Conservation (phyloP, 768 basidiomycete genomes). For the Rhodosporidiobolus odoratus region DNA sequence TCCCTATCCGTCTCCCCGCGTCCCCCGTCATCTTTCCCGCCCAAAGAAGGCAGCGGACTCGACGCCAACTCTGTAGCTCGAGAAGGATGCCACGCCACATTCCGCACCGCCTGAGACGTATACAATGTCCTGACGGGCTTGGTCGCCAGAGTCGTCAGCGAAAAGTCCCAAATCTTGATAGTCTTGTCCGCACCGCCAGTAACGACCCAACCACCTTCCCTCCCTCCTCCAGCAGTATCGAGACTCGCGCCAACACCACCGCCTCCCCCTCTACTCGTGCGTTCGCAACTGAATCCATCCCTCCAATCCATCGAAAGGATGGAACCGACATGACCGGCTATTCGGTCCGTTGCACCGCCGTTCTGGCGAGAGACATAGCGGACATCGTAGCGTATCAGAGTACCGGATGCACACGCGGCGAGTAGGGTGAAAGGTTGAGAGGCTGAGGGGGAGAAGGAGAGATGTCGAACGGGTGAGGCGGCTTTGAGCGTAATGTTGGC, state of each 20-base stretch:
- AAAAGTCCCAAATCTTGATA: slow-evolving; percentile 40
- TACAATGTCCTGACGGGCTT: slow-evolving; percentile 35
- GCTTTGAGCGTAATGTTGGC: slow-evolving; percentile 31
- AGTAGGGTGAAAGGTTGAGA: slow-evolving; percentile 34
- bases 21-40: slow-evolving; percentile 1
- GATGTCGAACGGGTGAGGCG: slow-evolving; percentile 34
- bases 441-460: slow-evolving; percentile 37
- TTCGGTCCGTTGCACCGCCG: slow-evolving; percentile 34
- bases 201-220: slow-evolving; percentile 39
- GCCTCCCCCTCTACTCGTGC: neutral
- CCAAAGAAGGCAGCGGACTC: slow-evolving; percentile 15
- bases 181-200: slow-evolving; percentile 39
- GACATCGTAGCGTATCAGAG: slow-evolving; percentile 37
- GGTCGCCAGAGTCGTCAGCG: slow-evolving; percentile 20
- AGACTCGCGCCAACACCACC: neutral
- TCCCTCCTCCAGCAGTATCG: slow-evolving; percentile 20
- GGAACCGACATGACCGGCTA: slow-evolving; percentile 36
- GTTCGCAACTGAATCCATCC: slow-evolving; percentile 24
- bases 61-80: slow-evolving; percentile 28
- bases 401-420: slow-evolving; percentile 35
- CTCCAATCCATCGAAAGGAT: slow-evolving; percentile 39
- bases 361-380: slow-evolving; percentile 25
- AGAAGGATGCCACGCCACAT: slow-evolving; percentile 36
- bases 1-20: neutral
- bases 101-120: slow-evolving; percentile 22